Evolutionary conservation across 2,329 filamentous ascomycete species (phyloP).

Genomic region (Gaeumannomyces tritici): DNA sequence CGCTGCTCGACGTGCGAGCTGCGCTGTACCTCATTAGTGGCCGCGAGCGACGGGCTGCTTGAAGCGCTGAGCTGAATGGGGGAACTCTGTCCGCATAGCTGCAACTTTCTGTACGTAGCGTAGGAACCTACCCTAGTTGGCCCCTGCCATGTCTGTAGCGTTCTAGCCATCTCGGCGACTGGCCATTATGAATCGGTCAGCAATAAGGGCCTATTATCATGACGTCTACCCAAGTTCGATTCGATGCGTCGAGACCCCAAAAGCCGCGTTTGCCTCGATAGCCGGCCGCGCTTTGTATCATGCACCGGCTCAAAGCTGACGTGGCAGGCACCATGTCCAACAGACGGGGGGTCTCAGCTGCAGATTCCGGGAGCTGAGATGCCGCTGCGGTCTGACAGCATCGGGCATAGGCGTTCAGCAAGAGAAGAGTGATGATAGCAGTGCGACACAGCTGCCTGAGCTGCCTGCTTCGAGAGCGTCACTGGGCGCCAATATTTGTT

Average conservation of each 20-base stretch:
- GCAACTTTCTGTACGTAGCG: not conserved
- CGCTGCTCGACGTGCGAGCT: slow-evolving; percentile 44
- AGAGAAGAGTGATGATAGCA: not conserved
- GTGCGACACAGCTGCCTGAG: not conserved
- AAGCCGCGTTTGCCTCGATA: not conserved
- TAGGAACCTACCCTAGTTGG: not conserved
- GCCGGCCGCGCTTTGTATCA: no score
- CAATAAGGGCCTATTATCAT: not conserved
- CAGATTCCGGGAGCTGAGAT: not conserved
- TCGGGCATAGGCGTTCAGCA: not conserved
- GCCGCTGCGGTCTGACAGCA: not conserved
- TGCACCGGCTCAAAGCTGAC: not conserved
- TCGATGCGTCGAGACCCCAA: not conserved
- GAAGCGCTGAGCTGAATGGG: not conserved
- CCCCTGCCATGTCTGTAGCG: not conserved
- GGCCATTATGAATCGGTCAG: not conserved
- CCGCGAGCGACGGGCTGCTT: slow-evolving; percentile 36
- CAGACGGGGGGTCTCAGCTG: not conserved
- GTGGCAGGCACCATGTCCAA: not conserved
- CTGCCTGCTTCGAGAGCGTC: not conserved
- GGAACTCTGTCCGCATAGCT: no score
- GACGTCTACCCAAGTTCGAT: not conserved
- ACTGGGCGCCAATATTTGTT: not conserved
- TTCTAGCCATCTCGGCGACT: not conserved
- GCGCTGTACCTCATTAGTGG: slow-evolving; percentile 46